These are phyloP conservation scores for Saccharomycopsis phalli DNA, from an alignment of 1,139 yeast species.

Conservation along the genomic window DNA sequence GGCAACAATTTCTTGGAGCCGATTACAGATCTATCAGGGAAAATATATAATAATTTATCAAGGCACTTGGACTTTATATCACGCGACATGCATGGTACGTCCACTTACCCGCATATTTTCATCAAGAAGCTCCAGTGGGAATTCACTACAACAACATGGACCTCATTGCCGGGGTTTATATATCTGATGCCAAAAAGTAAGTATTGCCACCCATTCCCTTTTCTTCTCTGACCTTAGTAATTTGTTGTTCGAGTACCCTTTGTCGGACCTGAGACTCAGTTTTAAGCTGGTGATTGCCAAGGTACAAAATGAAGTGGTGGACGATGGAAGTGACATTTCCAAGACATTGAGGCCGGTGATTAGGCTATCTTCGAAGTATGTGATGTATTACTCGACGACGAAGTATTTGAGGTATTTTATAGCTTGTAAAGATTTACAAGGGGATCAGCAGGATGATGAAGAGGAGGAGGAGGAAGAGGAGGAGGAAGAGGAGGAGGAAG, in stretches of 20 bases:
- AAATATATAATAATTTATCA: too few relatives aligned
- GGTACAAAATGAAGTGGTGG: constrained; percentile 22
- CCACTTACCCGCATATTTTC: too few relatives aligned
- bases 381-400: constrained; percentile 13
- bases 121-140: too few relatives aligned
- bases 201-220: too few relatives aligned
- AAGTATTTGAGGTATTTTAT: constrained; percentile 15
- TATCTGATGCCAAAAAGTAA: constrained; percentile 47
- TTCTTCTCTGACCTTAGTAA: constrained; percentile 28
- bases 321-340: background rate
- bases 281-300: constrained; percentile 35
- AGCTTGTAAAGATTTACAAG: constrained; percentile 20
- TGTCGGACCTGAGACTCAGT: constrained; percentile 42
- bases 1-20: too few relatives aligned
- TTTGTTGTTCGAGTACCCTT: constrained; percentile 50
- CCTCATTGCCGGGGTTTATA: constrained; percentile 50
- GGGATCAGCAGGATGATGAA: constrained; percentile 22
- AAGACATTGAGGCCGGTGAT: constrained; percentile 6
- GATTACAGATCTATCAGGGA: too few relatives aligned
- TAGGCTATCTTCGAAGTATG: constrained; percentile 5
- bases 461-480: constrained; percentile 23
- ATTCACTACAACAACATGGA: constrained; percentile 1
- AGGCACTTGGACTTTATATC: too few relatives aligned
- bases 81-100: too few relatives aligned
- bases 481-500: constrained; percentile 25